Base-by-base conservation (phyloP, 1,284 basidiomycete genomes). In the Omphalotus olearius region DNA sequence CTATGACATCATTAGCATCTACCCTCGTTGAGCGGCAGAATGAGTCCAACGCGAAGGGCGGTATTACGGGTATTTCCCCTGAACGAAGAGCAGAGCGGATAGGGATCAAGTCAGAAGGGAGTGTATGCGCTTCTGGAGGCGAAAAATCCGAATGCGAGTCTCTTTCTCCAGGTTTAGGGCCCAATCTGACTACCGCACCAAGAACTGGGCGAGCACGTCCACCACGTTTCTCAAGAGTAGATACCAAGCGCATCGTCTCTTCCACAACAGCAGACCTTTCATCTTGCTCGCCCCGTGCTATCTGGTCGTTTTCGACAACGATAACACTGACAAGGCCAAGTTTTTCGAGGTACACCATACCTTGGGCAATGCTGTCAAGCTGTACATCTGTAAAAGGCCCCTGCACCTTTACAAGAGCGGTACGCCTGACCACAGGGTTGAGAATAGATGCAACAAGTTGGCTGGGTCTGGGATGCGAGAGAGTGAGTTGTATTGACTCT, bases 351-450 rank as follows among this genome's bases (percentile, higher is more conserved):
- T 98, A 93, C 45, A 94, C 88, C 74, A 99, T 83, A 43, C 97
- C 97, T 39, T 90, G 84, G 26, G 91, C 86, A 58, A 99, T 92
- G 64, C 93, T 95, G 58, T 94, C 88, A 53, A 99, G 84, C 66
- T 99, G 97, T 10, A 86, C 79, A 68, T 97, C 89, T n/a, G 85
- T 91, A 68, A 99, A 99, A 0, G 97, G 97, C 2, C 96, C 93
- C 68, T 99, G 97, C 11, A 99, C 76, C 69, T 99, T 99, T 64
- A 99, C 95, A 7, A 99, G 82, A 1, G 94, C 94, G 1, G 93
- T 93, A 52, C 91, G 87, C 40, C 83, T 78, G 59, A 83, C 78
- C 45, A 92, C 81, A 4, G 93, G 93, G 64, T 93, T 80, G 20
- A 98, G 75, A 51, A 98, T 88, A n/a, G 88, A 88, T 10, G 85